Evolutionary conservation across 73 alveolate species (phyloP).

Genomic region (Paramecium sexaurelia): DNA sequence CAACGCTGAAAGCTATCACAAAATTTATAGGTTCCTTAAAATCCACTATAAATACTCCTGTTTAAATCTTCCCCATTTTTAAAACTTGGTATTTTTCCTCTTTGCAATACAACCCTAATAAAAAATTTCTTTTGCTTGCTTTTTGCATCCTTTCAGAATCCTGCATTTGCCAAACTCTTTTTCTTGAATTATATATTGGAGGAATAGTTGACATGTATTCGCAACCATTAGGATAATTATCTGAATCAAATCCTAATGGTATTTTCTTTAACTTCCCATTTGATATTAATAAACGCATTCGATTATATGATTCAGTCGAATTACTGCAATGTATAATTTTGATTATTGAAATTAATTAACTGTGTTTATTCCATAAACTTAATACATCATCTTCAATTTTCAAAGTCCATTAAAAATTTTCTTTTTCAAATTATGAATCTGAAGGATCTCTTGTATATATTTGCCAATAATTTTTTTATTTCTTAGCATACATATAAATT

Average conservation of each 20-base stretch:
- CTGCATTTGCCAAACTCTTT: not conserved
- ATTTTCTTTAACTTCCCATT: not conserved
- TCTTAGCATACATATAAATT: conserved; percentile 2
- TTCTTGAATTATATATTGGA: not conserved
- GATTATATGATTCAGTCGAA: not conserved
- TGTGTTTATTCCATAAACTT: not conserved
- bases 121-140: conserved; percentile 1
- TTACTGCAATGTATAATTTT: not conserved
- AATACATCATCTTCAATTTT: not conserved
- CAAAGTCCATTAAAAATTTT: not conserved
- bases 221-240: not conserved
- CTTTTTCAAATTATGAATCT: conserved; percentile 32
- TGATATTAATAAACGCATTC: not conserved
- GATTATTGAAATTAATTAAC: not conserved
- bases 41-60: conserved; percentile 33
- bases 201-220: conserved; percentile 16
- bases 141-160: not conserved
- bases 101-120: not conserved
- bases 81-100: not conserved
- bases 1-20: not conserved
- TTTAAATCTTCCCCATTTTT: conserved; percentile 4
- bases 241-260: not conserved
- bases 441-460: conserved; percentile 37
- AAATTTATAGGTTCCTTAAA: not conserved
- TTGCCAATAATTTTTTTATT: not conserved